Conservation (phyloP, 805 yeast species). For the Vanderwaltozyma verrucispora region DNA sequence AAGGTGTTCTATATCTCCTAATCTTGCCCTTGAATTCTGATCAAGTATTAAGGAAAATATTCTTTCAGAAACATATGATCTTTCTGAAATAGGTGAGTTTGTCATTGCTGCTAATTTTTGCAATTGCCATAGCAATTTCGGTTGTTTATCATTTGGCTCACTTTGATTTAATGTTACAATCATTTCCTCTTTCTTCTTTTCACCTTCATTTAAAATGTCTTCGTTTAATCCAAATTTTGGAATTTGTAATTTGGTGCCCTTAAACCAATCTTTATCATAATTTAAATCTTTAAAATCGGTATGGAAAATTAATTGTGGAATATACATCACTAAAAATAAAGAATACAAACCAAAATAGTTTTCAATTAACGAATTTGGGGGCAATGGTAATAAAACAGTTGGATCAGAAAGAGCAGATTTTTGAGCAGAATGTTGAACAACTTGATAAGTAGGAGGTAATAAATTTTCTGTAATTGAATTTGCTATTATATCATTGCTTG, state of each 20-base stretch:
- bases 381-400: slow-evolving; percentile 18
- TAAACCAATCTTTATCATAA: slow-evolving; percentile 20
- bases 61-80: slow-evolving; percentile 18
- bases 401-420: slow-evolving; percentile 10
- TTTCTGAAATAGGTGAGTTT: slow-evolving; percentile 12
- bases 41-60: slow-evolving; percentile 14
- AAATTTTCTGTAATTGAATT: slow-evolving; percentile 2
- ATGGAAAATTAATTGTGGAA: slow-evolving; percentile 16
- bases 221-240: slow-evolving; percentile 10
- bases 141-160: too few relatives aligned
- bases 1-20: slow-evolving; percentile 20
- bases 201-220: slow-evolving; percentile 5
- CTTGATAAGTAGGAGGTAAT: slow-evolving; percentile 1
- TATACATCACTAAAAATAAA: slow-evolving; percentile 14
- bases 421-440: background rate
- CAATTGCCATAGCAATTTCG: slow-evolving; percentile 21
- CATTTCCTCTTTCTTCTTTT: slow-evolving; percentile 1
- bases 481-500: background rate
- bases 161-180: slow-evolving; percentile 2
- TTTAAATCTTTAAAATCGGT: slow-evolving; percentile 20
- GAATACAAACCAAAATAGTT: slow-evolving; percentile 22
- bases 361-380: slow-evolving; percentile 18
- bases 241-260: slow-evolving; percentile 7
- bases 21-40: slow-evolving; percentile 9
- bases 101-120: slow-evolving; percentile 19